Evolutionary conservation across 352 stramenopile genomes (phyloP).

Genomic region (Blastocystis hominis): DNA sequence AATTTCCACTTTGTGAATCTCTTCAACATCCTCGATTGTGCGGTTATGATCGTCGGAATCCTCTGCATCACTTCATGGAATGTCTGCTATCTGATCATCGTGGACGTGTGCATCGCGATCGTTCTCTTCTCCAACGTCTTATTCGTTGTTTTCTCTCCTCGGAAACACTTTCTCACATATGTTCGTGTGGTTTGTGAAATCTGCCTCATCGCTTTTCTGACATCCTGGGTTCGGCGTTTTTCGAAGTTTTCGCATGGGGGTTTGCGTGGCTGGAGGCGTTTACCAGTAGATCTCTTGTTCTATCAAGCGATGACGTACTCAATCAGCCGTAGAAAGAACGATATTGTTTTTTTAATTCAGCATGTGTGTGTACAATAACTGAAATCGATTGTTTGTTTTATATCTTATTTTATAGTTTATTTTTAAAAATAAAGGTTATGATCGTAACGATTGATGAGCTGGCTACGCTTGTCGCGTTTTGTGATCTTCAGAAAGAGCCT

Average conservation of each 20-base stretch:
- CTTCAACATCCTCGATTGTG: background rate
- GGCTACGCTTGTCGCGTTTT: background rate
- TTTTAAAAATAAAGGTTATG: background rate
- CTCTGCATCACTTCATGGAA: background rate
- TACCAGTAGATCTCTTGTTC: background rate
- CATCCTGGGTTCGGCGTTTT: background rate
- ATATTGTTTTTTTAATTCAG: constrained; percentile 38
- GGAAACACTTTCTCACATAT: background rate
- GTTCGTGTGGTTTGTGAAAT: background rate
- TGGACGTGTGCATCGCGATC: background rate
- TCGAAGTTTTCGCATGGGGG: background rate
- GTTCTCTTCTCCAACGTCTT: background rate
- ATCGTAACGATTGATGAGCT: background rate
- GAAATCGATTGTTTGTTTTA: background rate
- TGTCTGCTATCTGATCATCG: background rate
- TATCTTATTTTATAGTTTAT: background rate
- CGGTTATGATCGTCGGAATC: constrained; percentile 4
- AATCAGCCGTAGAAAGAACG: background rate
- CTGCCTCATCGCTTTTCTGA: background rate
- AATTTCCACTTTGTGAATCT: background rate
- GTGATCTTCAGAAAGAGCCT: background rate
- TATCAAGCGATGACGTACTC: constrained; percentile 51
- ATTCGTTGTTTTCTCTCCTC: background rate
- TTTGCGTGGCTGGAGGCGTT: background rate
- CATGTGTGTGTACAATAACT: constrained; percentile 18